Evolutionary conservation across 23 red algal species (phyloP).

Genomic region (Agarophyton chilense): DNA sequence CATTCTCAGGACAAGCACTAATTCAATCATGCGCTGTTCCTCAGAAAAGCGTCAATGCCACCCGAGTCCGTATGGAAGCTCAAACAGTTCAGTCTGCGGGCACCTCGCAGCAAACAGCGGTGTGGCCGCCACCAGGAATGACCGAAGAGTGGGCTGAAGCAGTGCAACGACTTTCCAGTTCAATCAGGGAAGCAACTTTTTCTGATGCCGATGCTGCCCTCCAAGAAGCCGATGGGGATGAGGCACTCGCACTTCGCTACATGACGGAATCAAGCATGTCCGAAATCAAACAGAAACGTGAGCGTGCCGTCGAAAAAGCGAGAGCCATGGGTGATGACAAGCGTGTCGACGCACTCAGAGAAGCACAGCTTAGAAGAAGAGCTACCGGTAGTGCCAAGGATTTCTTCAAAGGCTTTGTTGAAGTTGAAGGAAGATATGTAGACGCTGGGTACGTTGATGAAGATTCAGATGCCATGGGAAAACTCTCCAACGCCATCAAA

Average conservation of each 20-base stretch:
- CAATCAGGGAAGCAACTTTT: neutral
- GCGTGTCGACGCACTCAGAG: constrained; percentile 67
- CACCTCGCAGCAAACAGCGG: neutral
- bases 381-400: constrained; percentile 77
- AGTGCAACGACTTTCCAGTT: constrained; percentile 36
- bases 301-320: constrained; percentile 47
- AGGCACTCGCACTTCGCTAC: constrained; percentile 22
- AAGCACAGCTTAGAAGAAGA: constrained; percentile 64
- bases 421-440: constrained; percentile 67
- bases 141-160: constrained; percentile 69
- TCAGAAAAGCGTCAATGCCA: neutral
- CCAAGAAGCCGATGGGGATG: constrained; percentile 47
- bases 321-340: constrained; percentile 42
- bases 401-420: constrained; percentile 82
- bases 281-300: constrained; percentile 37
- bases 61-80: constrained; percentile 19
- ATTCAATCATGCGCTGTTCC: neutral
- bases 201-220: constrained; percentile 25
- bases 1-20: neutral
- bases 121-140: constrained; percentile 55
- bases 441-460: constrained; percentile 78
- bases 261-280: constrained; percentile 31
- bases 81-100: neutral
- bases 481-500: constrained; percentile 43
- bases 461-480: constrained; percentile 66